phyloP scores from a whole-genome alignment of 495 filamentous ascomycete genomes.

The Pyrenula aspistea region DNA sequence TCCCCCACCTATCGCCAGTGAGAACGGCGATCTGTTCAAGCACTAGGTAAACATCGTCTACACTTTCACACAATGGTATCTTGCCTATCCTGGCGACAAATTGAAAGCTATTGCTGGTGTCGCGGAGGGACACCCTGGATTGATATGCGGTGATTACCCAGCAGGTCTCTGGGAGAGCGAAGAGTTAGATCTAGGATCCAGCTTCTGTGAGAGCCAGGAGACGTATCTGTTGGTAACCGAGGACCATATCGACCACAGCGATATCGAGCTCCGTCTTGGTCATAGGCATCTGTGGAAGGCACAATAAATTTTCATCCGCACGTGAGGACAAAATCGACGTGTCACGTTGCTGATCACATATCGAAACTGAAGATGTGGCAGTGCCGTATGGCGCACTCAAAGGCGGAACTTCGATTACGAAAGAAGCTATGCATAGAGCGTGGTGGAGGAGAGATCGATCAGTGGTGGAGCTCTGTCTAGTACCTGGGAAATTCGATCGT shows the following conservation, averaged over 20 bases:
- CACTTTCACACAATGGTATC: background rate
- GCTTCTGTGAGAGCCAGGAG: background rate
- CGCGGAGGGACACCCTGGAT: background rate
- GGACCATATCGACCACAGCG: background rate
- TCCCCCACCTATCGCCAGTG: background rate
- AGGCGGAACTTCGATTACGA: background rate
- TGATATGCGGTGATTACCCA: background rate
- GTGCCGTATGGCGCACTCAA: background rate
- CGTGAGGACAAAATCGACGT: background rate
- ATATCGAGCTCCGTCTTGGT: background rate
- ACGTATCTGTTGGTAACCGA: background rate
- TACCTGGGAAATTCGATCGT: background rate
- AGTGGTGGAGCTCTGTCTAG: background rate
- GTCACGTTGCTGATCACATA: background rate
- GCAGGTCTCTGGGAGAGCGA: background rate
- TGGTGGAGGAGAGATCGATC: background rate
- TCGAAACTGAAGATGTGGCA: background rate
- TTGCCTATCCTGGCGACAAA: background rate
- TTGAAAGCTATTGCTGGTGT: background rate
- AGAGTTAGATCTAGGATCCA: background rate
- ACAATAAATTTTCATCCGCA: background rate
- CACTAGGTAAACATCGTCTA: background rate
- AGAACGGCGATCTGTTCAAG: background rate
- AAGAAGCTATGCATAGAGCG: background rate
- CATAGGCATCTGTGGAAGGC: background rate